Conservation (phyloP, 495 filamentous ascomycete species). For the Xylaria cubensis region DNA sequence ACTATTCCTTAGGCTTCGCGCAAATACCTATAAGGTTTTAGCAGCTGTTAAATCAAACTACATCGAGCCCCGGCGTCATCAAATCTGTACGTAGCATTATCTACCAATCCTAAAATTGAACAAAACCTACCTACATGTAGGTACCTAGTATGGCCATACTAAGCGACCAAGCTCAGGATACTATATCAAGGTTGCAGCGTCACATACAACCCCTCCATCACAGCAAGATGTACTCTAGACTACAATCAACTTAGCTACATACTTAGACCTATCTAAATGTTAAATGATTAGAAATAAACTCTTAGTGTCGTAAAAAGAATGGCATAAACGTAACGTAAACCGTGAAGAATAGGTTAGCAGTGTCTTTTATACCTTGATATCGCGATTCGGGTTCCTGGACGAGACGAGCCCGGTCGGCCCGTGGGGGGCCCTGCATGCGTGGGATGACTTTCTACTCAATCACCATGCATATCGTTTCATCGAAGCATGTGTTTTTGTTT, state of each 20-base stretch:
- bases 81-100: background rate
- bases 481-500: background rate
- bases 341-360: background rate
- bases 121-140: background rate
- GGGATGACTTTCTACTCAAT: background rate
- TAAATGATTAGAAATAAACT: background rate
- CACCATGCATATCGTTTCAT: slow-evolving; percentile 1
- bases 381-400: background rate
- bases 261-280: background rate
- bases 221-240: background rate
- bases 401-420: background rate
- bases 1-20: background rate
- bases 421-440: slow-evolving; percentile 2
- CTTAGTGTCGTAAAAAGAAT: background rate
- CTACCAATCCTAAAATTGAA: background rate
- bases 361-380: background rate
- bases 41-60: background rate
- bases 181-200: background rate
- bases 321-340: background rate
- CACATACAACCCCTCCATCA: background rate
- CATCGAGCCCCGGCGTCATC: background rate
- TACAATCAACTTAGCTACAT: background rate
- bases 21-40: background rate
- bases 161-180: background rate
- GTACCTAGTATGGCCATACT: background rate